Conservation (phyloP, 2,329 filamentous ascomycete species). For the Sporothrix sp. region DNA sequence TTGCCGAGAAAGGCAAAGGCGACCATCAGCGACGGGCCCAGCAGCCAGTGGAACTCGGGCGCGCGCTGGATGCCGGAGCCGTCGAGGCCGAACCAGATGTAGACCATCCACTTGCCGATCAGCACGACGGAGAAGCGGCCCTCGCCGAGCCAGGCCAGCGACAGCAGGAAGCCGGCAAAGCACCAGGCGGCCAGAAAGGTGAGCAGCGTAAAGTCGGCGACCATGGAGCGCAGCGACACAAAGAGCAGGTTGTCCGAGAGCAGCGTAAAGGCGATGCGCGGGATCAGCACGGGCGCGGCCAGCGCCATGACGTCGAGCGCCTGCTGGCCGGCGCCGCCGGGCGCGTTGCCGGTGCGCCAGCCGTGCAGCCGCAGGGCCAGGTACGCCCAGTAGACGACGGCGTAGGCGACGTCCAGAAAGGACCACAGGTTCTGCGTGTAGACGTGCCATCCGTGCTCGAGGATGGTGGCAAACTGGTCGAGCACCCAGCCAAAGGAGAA, state of each 20-base stretch:
- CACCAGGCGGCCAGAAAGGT: slow-evolving; percentile 72
- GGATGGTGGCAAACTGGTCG: slow-evolving; percentile 66
- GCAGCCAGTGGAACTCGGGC: slow-evolving; percentile 65
- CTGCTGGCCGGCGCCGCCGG: slow-evolving; percentile 46
- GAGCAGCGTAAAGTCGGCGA: slow-evolving; percentile 73
- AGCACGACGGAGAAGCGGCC: slow-evolving; percentile 53
- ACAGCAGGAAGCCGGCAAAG: slow-evolving; percentile 71
- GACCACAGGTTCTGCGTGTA: slow-evolving; percentile 87
- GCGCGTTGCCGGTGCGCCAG: slow-evolving; percentile 34
- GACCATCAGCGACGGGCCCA: slow-evolving; percentile 72
- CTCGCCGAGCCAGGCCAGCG: slow-evolving; percentile 67
- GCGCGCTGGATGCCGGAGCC: slow-evolving; percentile 53
- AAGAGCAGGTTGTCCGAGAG: slow-evolving; percentile 80
- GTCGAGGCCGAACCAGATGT: slow-evolving; percentile 85
- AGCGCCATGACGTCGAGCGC: slow-evolving; percentile 72
- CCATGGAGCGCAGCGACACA: slow-evolving; percentile 71
- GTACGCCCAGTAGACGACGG: slow-evolving; percentile 61
- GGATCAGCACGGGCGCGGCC: slow-evolving; percentile 67
- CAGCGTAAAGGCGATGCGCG: slow-evolving; percentile 71
- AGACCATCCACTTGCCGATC: slow-evolving; percentile 85
- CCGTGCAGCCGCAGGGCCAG: slow-evolving; percentile 58
- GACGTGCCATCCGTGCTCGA: slow-evolving; percentile 66
- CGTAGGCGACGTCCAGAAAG: slow-evolving; percentile 72
- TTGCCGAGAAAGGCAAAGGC: slow-evolving; percentile 79
- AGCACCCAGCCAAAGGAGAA: slow-evolving; percentile 72